Evolutionary conservation across 306 rosid species (phyloP), one percentile per base, ranked within the genome.

Genomic region (Cucurbita argyrosperma): DNA sequence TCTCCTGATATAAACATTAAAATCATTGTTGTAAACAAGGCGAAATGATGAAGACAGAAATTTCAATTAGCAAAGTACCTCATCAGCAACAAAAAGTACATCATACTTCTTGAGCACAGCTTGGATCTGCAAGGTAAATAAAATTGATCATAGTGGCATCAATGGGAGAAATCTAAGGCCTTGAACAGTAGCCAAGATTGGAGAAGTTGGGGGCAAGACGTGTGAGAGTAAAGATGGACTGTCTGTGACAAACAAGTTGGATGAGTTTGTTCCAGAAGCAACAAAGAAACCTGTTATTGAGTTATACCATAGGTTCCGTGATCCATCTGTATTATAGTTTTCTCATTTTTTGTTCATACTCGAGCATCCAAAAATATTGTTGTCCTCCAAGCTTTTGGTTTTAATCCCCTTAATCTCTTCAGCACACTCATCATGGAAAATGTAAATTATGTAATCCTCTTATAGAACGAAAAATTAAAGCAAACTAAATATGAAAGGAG

Each of bases 31-130:
- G 66, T 35, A 60, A 35, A 35, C 12, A 26, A 78, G 11, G 47
- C 38, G 35, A 77, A 51, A 74, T 19, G 66, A 6, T 61, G 62
- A 40, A 74, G 52, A 21, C 62, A 78, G 16, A 72, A 72, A 50
- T 21, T 63, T 43, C 35, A 70, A 35, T 70, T 8, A 49, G 60
- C n/a, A 37, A 45, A 42, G 46, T 79, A 95, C 97, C 99, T 95
- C 99, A 64, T 95, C 97, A 6, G 96, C 97, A 79, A 95, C 85
- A 66, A 95, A 88, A 79, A 95, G 97, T 79, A 95, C 89, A 83
- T 89, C 99, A 76, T 95, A 91, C 87, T 95, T 91, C 87, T 91
- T 95, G 72, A 95, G 78, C 45, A 95, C 82, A 14, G 96, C 90
- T 89, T 95, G 99, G 80, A 95, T 83, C 99, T 95, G 81, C 83